Base-by-base conservation (phyloP, 768 basidiomycete genomes). In the Russula sp. region DNA sequence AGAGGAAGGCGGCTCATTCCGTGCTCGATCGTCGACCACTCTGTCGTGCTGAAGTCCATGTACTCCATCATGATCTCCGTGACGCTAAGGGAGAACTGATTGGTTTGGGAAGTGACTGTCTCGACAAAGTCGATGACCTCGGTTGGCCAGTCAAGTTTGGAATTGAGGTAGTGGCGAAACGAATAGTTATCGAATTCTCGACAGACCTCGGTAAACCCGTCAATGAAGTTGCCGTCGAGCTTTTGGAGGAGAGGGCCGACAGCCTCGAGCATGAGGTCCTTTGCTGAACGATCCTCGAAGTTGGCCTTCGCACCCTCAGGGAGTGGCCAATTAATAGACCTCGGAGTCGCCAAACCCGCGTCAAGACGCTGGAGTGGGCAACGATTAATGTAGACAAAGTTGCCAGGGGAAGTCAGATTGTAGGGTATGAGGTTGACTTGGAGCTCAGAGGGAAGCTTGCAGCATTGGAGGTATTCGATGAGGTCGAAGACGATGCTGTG, bases 71-170 rank as follows among this genome's bases (percentile, higher is more conserved):
- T 48, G 59, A 69, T 63, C 63, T 69, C 68, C 10, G 66, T 60
- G n/a, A 67, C 65, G 60, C 68, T 69, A 45, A 70, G 69, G 11
- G 59, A 48, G 69, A 69, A 69, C 50, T 69, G 68, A 48, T 69
- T 69, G 22, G 68, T 68, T 29, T 69, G 68, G 18, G 68, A 69
- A 4, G 55, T 58, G 48, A 70, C 50, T n/a, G 66, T 70, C 56
- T 69, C 69, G 47, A 65, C 16, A n/a, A 69, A 69, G 47, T 70
- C 69, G 3, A 69, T 56, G 14, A 69, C 66, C 10, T 59, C 65
- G 22, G 43, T 41, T 22, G 66, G 65, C 63, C 67, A 70, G 5
- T 32, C 53, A 34, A 60, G 53, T 20, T 41, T 7, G 20, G 38
- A 53, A 29, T 8, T 42, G 36, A 69, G 61, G 56, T 69, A 69